These are phyloP conservation scores for Leccinum broughii DNA, from an alignment of 768 basidiomycete species.

Conservation along the genomic window DNA sequence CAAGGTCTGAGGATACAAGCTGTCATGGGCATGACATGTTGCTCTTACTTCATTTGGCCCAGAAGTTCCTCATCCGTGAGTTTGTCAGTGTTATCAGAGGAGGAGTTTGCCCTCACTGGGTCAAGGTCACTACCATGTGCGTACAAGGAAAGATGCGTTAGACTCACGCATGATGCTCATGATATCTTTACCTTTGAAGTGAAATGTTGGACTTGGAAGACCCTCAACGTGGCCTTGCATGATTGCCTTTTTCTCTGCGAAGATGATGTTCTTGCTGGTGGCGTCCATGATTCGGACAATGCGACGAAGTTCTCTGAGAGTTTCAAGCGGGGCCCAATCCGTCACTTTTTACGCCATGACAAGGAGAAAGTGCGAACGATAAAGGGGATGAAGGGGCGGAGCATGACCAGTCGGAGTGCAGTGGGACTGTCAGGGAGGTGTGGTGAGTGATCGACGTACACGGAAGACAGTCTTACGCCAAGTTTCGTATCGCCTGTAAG, in stretches of 20 bases:
- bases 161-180: slow-evolving; percentile 42
- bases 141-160: neutral
- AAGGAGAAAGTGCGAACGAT: slow-evolving; percentile 30
- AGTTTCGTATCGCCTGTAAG: slow-evolving; percentile 27
- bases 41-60: slow-evolving; percentile 40
- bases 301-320: slow-evolving; percentile 28
- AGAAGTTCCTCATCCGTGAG: slow-evolving; percentile 38
- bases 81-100: slow-evolving; percentile 30
- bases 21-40: neutral
- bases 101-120: slow-evolving; percentile 36
- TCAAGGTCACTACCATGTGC: neutral
- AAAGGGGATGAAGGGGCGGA: slow-evolving; percentile 35
- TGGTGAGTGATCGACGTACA: neutral
- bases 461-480: slow-evolving; percentile 29
- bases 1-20: neutral
- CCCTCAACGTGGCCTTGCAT: slow-evolving; percentile 14
- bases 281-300: slow-evolving; percentile 33
- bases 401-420: slow-evolving; percentile 25
- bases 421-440: slow-evolving; percentile 23
- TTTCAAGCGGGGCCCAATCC: slow-evolving; percentile 33
- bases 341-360: slow-evolving; percentile 35
- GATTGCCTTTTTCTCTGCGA: slow-evolving; percentile 30
- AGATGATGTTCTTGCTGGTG: slow-evolving; percentile 31
- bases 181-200: slow-evolving; percentile 34
- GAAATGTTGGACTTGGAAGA: slow-evolving; percentile 10